A percentile compares a stretch with the other conserved stretches of the same genome.
Evolutionary conservation across 164 flowering plant species (phyloP).

Genomic region (Annona squamosa): DNA sequence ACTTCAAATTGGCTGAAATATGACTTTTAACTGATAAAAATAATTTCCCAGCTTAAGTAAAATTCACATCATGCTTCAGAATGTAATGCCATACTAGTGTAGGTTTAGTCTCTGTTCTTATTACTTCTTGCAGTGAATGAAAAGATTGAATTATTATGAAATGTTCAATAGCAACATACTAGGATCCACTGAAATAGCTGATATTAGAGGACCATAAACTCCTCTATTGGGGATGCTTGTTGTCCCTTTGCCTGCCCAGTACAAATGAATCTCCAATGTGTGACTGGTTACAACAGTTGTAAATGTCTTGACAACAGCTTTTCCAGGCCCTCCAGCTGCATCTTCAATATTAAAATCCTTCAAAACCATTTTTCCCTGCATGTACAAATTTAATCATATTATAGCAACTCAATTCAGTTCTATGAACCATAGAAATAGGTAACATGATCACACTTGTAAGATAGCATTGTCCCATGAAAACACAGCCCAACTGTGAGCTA

Average conservation of each 20-base stretch:
- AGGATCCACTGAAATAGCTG: slow-evolving; percentile 77
- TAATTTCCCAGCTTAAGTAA: neutral
- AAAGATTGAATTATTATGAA: neutral
- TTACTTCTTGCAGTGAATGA: neutral
- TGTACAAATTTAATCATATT: neutral
- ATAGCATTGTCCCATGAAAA: neutral
- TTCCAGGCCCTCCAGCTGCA: slow-evolving; percentile 63
- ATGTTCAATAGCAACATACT: slow-evolving; percentile 33
- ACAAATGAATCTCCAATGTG: slow-evolving; percentile 58
- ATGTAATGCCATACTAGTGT: neutral
- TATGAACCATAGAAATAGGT: neutral
- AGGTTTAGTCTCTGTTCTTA: neutral
- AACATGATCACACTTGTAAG: neutral
- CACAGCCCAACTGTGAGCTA: neutral
- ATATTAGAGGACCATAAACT: slow-evolving; percentile 79
- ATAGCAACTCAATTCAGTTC: neutral
- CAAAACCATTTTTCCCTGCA: slow-evolving; percentile 51
- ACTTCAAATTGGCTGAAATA: neutral
- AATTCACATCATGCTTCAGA: too few relatives aligned
- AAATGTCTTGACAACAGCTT: slow-evolving; percentile 45
- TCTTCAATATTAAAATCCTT: slow-evolving; percentile 70
- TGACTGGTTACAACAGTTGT: slow-evolving; percentile 37
- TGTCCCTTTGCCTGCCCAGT: slow-evolving; percentile 87
- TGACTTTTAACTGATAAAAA: neutral
- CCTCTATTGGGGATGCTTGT: slow-evolving; percentile 72